Conservation (phyloP, 805 yeast genomes). For the Kurtzmaniella fragi region DNA sequence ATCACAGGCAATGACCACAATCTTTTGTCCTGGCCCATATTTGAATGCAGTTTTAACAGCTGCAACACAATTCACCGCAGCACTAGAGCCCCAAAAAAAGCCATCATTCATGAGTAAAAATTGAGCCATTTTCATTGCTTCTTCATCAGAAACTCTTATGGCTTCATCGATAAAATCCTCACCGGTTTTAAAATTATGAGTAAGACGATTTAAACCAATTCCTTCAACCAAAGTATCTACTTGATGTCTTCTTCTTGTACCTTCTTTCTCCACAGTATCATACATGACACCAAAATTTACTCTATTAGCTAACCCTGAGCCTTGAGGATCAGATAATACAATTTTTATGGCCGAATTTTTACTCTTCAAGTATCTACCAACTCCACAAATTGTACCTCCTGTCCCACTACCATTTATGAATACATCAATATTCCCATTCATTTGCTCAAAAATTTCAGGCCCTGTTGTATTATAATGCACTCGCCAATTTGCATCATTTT, state of each 20-base stretch:
- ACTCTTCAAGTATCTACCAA: constrained; percentile 75
- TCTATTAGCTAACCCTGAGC: constrained; percentile 84
- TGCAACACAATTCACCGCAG: constrained; percentile 93
- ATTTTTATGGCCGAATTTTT: constrained; percentile 39
- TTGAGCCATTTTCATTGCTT: constrained; percentile 87
- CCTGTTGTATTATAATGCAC: constrained; percentile 82
- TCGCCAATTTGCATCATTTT: constrained; percentile 86
- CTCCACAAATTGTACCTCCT: constrained; percentile 97
- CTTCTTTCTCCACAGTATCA: constrained; percentile 83
- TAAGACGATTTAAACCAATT: constrained; percentile 82
- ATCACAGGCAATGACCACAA: constrained; percentile 88
- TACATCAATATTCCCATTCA: constrained; percentile 58
- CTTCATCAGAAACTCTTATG: constrained; percentile 68
- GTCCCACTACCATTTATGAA: constrained; percentile 95
- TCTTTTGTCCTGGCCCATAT: constrained; percentile 52
- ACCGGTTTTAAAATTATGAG: constrained; percentile 73
- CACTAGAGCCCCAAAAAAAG: constrained; percentile 83
- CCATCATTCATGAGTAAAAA: constrained; percentile 80
- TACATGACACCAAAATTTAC: constrained; percentile 92
- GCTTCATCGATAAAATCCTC: constrained; percentile 72
- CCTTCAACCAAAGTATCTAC: constrained; percentile 95
- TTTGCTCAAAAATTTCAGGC: constrained; percentile 84
- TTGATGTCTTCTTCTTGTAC: constrained; percentile 90
- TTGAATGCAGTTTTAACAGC: constrained; percentile 54
- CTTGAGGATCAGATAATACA: constrained; percentile 91